A percentile compares a stretch with the other conserved stretches of the same genome.
phyloP scores from a whole-genome alignment of 2,329 filamentous ascomycete species.

The Penicillium expansum region DNA sequence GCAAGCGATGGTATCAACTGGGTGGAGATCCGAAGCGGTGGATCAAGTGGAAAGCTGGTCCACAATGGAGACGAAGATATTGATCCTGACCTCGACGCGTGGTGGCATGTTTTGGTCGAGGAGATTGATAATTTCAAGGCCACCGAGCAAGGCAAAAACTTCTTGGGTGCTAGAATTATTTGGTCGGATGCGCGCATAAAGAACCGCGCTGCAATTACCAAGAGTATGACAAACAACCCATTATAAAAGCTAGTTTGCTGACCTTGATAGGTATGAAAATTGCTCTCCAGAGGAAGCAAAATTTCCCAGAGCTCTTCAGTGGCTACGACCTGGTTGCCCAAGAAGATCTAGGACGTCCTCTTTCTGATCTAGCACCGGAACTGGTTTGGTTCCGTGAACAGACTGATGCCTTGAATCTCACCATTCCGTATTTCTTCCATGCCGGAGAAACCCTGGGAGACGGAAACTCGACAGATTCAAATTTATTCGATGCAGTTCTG shows the following conservation, averaged over 20 bases:
- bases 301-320: constrained; percentile 72
- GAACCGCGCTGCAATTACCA: background rate
- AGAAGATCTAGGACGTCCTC: constrained; percentile 73
- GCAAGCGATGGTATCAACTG: constrained; percentile 76
- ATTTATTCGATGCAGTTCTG: constrained; percentile 82
- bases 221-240: background rate
- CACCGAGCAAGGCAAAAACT: background rate
- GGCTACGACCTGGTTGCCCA: constrained; percentile 88
- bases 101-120: background rate
- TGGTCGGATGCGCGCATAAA: background rate
- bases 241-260: background rate
- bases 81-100: background rate
- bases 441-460: constrained; percentile 85
- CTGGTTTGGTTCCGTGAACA: constrained; percentile 88
- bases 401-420: constrained; percentile 69
- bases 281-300: constrained; percentile 76
- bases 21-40: constrained; percentile 75
- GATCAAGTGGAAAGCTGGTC: constrained; percentile 66
- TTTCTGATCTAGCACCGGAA: constrained; percentile 73
- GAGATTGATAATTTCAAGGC: background rate
- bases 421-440: constrained; percentile 91
- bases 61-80: constrained; percentile 49
- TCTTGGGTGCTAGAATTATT: background rate
- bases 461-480: constrained; percentile 71
- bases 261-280: constrained; percentile 71